Conservation (phyloP, 192 early-diverging fungal genomes). For the Oehlia diaphana region DNA sequence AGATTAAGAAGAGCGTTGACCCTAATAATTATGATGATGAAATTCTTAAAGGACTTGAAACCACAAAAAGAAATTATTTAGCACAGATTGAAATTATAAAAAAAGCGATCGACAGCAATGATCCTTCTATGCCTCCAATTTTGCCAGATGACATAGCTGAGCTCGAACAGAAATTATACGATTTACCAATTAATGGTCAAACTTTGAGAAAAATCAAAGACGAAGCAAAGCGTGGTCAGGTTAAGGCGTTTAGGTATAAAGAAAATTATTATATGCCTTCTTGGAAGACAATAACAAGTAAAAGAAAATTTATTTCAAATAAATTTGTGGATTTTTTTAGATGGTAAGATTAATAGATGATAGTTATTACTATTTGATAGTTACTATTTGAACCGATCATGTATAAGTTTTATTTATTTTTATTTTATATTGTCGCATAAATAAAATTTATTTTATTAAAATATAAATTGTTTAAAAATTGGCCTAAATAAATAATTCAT, state of each 20-base stretch:
- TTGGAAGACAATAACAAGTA: too few relatives aligned
- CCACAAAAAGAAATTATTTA: constrained; percentile 21
- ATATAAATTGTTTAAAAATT: too few relatives aligned
- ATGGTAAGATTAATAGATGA: too few relatives aligned
- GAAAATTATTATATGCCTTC: too few relatives aligned
- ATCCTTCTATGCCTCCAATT: background rate
- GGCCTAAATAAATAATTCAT: too few relatives aligned
- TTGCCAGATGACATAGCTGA: constrained; percentile 1
- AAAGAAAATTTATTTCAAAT: too few relatives aligned
- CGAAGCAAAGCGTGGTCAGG: background rate
- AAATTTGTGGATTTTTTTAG: too few relatives aligned
- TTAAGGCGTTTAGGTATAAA: background rate
- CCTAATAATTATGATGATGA: constrained; percentile 21
- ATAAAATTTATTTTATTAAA: too few relatives aligned
- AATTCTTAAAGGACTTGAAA: constrained; percentile 20
- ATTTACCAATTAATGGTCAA: constrained; percentile 30
- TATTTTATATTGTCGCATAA: too few relatives aligned
- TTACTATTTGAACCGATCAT: too few relatives aligned
- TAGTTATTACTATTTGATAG: too few relatives aligned
- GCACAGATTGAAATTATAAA: constrained; percentile 32
- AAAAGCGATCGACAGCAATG: constrained; percentile 21
- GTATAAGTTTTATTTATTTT: too few relatives aligned
- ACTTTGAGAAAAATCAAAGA: constrained; percentile 24
- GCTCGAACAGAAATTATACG: constrained; percentile 27
- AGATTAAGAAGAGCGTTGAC: constrained; percentile 19